phyloP scores from a whole-genome alignment of 2,329 filamentous ascomycete species.

The Coleophoma crateriformis region DNA sequence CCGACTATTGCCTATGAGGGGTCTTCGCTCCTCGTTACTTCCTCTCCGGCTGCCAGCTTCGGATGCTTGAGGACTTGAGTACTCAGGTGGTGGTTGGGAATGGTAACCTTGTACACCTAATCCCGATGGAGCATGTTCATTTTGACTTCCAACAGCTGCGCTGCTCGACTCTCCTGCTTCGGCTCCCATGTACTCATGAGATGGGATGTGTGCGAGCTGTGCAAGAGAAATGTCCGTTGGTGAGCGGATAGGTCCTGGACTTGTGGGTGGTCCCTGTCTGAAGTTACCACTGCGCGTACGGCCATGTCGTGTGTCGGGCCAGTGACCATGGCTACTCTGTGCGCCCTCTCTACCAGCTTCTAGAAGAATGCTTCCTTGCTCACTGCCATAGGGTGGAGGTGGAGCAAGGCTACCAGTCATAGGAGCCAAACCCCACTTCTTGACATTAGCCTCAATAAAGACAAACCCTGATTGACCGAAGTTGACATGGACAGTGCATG shows the following conservation, averaged over 20 bases:
- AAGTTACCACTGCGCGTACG: slow-evolving; percentile 75
- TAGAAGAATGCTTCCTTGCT: slow-evolving; percentile 92
- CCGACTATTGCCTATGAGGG: slow-evolving; percentile 34
- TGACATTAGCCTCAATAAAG: slow-evolving; percentile 98
- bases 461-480: slow-evolving; percentile 98
- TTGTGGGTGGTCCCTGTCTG: slow-evolving; percentile 66
- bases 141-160: slow-evolving; percentile 23
- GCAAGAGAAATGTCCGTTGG: slow-evolving; percentile 95
- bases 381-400: slow-evolving; percentile 92
- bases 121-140: slow-evolving; percentile 10
- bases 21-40: slow-evolving; percentile 46
- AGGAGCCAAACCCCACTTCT: slow-evolving; percentile 97
- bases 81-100: slow-evolving; percentile 65
- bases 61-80: slow-evolving; percentile 60
- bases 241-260: slow-evolving; percentile 82
- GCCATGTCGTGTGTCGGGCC: slow-evolving; percentile 49
- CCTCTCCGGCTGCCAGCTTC: slow-evolving; percentile 48
- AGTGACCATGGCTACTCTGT: slow-evolving; percentile 39
- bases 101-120: slow-evolving; percentile 28
- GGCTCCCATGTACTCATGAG: slow-evolving; percentile 63
- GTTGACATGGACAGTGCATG: slow-evolving; percentile 90
- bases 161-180: slow-evolving; percentile 52
- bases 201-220: slow-evolving; percentile 68
- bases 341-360: slow-evolving; percentile 65
- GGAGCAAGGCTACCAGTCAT: slow-evolving; percentile 94